Evolutionary conservation across 2,329 filamentous ascomycete species (phyloP).

Genomic region (Trichocomaceae sp.): DNA sequence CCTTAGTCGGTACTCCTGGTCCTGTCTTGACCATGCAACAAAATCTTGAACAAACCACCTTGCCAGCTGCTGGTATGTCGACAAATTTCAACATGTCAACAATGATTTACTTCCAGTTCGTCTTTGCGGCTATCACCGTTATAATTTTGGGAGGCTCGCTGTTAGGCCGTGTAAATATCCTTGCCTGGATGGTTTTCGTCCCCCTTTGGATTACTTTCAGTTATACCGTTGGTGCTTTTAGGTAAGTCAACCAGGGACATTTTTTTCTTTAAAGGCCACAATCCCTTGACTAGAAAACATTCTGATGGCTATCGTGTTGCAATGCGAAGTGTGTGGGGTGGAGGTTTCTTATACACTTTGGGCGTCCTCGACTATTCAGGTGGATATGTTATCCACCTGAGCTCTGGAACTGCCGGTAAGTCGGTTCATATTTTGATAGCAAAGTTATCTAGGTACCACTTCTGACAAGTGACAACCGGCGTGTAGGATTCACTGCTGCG

Average conservation of each 20-base stretch:
- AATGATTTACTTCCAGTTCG: constrained; percentile 51
- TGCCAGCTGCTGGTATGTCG: constrained; percentile 38
- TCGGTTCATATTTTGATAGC: constrained; percentile 34
- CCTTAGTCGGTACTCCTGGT: constrained; percentile 44
- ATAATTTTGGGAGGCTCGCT: constrained; percentile 44
- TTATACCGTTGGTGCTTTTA: constrained; percentile 38
- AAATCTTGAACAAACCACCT: constrained; percentile 37
- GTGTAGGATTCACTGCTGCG: constrained; percentile 17
- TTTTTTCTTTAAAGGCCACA: no score
- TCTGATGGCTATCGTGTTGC: background rate
- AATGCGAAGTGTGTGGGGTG: constrained; percentile 36
- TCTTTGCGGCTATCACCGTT: constrained; percentile 48
- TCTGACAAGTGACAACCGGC: constrained; percentile 35
- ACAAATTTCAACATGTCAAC: constrained; percentile 43
- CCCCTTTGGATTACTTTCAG: constrained; percentile 47
- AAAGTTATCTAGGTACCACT: constrained; percentile 9
- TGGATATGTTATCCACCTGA: constrained; percentile 50
- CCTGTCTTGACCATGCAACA: constrained; percentile 41
- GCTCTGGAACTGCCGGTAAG: constrained; percentile 41
- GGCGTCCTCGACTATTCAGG: constrained; percentile 49
- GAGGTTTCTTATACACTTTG: constrained; percentile 40
- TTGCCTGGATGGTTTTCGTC: constrained; percentile 49
- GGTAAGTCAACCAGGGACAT: constrained; percentile 7
- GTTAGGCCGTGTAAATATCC: constrained; percentile 46
- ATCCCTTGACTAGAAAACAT: background rate